Evolutionary conservation across 768 basidiomycete species (phyloP), one percentile per base, ranked within the genome.

Genomic region (Trametes meyenii): DNA sequence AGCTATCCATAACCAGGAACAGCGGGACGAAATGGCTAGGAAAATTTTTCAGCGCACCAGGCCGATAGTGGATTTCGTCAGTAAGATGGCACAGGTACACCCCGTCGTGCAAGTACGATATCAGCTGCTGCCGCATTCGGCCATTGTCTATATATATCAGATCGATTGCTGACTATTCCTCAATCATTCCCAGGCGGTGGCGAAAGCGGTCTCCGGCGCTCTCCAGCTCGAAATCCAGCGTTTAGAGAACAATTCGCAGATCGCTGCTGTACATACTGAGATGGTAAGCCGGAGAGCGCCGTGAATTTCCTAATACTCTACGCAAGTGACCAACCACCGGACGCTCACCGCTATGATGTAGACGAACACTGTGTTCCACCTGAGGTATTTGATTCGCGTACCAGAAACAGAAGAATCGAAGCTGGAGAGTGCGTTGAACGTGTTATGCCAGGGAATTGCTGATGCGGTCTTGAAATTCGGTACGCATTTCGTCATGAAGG

Each of bases 311-410:
- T 4, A 19, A 48, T 4, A 24, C 4, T 2, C 7, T 26, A 7
- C 21, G 23, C 33, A 16, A 8, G 29, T 8, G 8, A 3, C 8
- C 8, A 33, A 3, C 8, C 29, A 33, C 29, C 29, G 8, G 29
- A 26, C 24, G 6, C 7, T 19, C 2, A 45, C 14, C n/a, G 2
- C 16, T 19, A 21, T 48, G 23, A 3, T 38, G 5, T 11, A 57
- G 55, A 21, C 39, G 2, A 57, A 48, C 23, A 57, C 55, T 7
- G 55, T 49, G n/a, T 49, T 49, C 16, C 55, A 57, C 24, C 8
- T 57, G 19, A 36, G 38, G 0, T 44, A 24, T 24, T 45, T 57
- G 2, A 21, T 8, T 21, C 50, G 23, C 6, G 17, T 42, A 14
- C 21, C 8, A 10, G 4, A 5, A 17, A 1, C 17, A 5, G n/a